Percentiles rank a stretch among this genome's conserved stretches.
phyloP scores from a whole-genome alignment of 2,329 filamentous ascomycete species.

The Colletotrichum sp. region DNA sequence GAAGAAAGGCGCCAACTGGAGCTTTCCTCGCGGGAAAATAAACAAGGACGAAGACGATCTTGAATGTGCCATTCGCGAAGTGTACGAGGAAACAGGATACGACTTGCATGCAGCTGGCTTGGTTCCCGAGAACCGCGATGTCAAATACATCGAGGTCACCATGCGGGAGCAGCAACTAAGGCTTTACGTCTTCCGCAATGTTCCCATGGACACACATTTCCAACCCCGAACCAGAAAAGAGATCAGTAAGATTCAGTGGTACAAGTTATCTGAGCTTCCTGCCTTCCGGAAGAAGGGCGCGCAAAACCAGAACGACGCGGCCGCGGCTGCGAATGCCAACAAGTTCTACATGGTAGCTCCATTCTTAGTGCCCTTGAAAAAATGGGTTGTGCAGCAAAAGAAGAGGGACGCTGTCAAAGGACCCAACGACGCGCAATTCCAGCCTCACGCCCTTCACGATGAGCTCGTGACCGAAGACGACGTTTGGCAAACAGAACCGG shows the following conservation, averaged over 20 bases:
- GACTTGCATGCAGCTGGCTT: conserved; percentile 80
- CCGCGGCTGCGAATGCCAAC: conserved; percentile 68
- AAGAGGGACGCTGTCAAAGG: conserved; percentile 67
- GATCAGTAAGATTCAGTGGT: conserved; percentile 97
- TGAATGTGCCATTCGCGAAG: conserved; percentile 91
- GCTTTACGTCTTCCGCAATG: conserved; percentile 88
- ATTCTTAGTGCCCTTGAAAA: conserved; percentile 83
- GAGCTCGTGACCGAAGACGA: conserved; percentile 70
- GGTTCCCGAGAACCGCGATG: conserved; percentile 68
- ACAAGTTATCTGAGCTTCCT: conserved; percentile 85
- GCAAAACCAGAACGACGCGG: conserved; percentile 60
- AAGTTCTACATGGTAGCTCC: conserved; percentile 99
- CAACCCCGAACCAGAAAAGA: conserved; percentile 93
- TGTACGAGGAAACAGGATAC: conserved; percentile 94
- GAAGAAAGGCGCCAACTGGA: conserved; percentile 97
- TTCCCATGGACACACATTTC: conserved; percentile 87
- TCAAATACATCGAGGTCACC: conserved; percentile 85
- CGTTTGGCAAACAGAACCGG: conserved; percentile 44
- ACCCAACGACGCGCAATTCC: conserved; percentile 43
- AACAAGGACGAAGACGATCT: conserved; percentile 96
- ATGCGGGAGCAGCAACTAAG: conserved; percentile 94
- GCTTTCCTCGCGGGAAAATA: conserved; percentile 96
- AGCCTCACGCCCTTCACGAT: conserved; percentile 52
- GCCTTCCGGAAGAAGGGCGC: conserved; percentile 74
- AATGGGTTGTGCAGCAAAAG: conserved; percentile 88